Evolutionary conservation across 352 stramenopile genomes (phyloP).

Genomic region (Ophiocytium majus): DNA sequence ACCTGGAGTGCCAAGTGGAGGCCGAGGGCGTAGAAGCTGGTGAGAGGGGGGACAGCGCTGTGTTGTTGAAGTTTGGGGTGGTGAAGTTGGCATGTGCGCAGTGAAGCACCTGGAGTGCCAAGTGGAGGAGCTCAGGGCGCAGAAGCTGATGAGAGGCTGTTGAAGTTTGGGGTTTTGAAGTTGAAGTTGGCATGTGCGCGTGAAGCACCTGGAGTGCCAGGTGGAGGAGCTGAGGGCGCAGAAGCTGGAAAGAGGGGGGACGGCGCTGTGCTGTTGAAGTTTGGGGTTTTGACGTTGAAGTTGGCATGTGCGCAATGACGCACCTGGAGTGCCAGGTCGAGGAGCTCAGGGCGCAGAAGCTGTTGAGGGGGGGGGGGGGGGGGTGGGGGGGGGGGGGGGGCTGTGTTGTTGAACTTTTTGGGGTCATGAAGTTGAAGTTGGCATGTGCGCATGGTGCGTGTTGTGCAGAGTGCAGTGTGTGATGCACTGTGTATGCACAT

Average conservation of each 20-base stretch:
- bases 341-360: neutral
- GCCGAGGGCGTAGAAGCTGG: neutral
- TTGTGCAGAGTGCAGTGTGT: too few relatives aligned
- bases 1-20: neutral
- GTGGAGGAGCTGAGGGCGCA: constrained; percentile 6
- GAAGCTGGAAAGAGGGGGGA: neutral
- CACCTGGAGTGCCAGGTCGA: neutral
- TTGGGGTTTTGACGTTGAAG: neutral
- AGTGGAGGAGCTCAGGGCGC: neutral
- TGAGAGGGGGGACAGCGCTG: neutral
- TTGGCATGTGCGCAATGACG: neutral
- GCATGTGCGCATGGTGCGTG: too few relatives aligned
- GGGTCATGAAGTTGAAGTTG: too few relatives aligned
- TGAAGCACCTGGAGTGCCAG: neutral
- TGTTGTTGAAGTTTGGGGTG: neutral
- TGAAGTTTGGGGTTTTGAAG: neutral
- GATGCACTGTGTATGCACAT: too few relatives aligned
- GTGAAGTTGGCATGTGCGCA: neutral
- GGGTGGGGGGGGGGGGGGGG: too few relatives aligned
- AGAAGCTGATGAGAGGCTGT: neutral
- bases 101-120: neutral
- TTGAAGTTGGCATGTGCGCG: neutral
- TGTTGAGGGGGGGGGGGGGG: too few relatives aligned
- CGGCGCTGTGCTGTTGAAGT: neutral
- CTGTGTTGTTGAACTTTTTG: too few relatives aligned